Conservation (phyloP, 1,284 basidiomycete species). For the Phellinidium pouzarii region DNA sequence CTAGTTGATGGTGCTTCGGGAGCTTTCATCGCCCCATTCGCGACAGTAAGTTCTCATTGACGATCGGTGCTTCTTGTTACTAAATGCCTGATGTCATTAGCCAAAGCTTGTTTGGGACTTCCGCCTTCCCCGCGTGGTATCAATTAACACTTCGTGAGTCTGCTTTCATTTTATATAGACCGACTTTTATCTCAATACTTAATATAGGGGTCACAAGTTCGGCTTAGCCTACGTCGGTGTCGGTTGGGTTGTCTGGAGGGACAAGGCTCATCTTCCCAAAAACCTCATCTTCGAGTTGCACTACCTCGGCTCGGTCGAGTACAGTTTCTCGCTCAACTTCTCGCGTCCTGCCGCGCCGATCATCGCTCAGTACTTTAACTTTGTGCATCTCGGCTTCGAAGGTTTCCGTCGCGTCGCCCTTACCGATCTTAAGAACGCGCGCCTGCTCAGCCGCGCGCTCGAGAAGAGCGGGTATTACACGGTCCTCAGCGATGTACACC, state of each 20-base stretch:
- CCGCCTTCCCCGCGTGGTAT: slow-evolving; percentile 78
- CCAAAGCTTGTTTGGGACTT: slow-evolving; percentile 86
- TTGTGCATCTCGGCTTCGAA: slow-evolving; percentile 78
- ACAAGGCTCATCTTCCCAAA: slow-evolving; percentile 71
- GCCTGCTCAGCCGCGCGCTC: slow-evolving; percentile 80
- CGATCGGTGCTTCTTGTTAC: neutral
- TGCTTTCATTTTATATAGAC: neutral
- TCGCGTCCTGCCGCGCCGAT: slow-evolving; percentile 87
- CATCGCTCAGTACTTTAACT: slow-evolving; percentile 90
- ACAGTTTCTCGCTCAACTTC: slow-evolving; percentile 91
- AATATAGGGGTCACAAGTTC: slow-evolving; percentile 75
- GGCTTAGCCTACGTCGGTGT: slow-evolving; percentile 84
- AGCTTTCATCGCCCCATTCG: slow-evolving; percentile 83
- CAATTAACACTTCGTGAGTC: slow-evolving; percentile 70
- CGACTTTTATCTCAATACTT: neutral
- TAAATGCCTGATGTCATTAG: slow-evolving; percentile 29
- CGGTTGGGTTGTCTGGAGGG: slow-evolving; percentile 81
- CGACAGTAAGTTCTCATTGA: slow-evolving; percentile 32
- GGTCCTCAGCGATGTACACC: slow-evolving; percentile 69
- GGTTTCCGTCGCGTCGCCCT: slow-evolving; percentile 75
- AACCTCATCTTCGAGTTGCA: slow-evolving; percentile 93
- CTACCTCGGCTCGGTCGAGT: slow-evolving; percentile 58
- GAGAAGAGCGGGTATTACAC: slow-evolving; percentile 76
- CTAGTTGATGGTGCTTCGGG: slow-evolving; percentile 78
- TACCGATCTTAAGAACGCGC: slow-evolving; percentile 77